These are phyloP conservation scores for Luffa aegyptiaca DNA, from an alignment of 306 rosid species.

Conservation along the genomic window DNA sequence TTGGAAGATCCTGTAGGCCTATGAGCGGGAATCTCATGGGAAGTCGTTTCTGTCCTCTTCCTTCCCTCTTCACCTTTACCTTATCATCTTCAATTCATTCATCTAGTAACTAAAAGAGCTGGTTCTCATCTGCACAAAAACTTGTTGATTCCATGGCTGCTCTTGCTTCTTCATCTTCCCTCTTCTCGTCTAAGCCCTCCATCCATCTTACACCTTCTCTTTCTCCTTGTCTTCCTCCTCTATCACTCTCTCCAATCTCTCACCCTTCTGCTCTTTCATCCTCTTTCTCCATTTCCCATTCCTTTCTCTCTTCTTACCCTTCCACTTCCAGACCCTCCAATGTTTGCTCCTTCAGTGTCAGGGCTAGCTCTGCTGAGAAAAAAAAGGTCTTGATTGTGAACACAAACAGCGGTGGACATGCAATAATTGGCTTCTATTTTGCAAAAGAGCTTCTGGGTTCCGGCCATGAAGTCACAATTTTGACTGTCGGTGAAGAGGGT, in stretches of 20 bases:
- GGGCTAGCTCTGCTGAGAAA: slow-evolving; percentile 44
- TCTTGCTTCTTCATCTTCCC: slow-evolving; percentile 48
- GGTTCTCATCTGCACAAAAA: no score
- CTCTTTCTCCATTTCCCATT: slow-evolving; percentile 39
- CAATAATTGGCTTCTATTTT: slow-evolving; percentile 79
- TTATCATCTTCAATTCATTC: no score
- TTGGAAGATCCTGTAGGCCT: slow-evolving; percentile 64
- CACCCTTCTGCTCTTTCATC: slow-evolving; percentile 24
- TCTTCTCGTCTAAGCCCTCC: slow-evolving; percentile 41
- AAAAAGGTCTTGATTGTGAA: slow-evolving; percentile 74
- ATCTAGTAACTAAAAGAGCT: no score
- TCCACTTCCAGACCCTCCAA: slow-evolving; percentile 25
- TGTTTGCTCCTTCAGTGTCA: slow-evolving; percentile 27
- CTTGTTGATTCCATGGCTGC: slow-evolving; percentile 56
- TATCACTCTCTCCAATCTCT: slow-evolving; percentile 47
- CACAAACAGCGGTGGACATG: slow-evolving; percentile 83
- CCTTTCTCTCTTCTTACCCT: slow-evolving; percentile 18
- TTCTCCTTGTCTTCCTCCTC: slow-evolving; percentile 27
- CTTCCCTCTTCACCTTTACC: slow-evolving; percentile 19
- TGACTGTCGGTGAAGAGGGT: slow-evolving; percentile 79
- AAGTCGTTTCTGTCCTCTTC: slow-evolving; percentile 59
- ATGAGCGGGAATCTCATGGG: slow-evolving; percentile 59
- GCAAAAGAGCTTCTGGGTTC: slow-evolving; percentile 76
- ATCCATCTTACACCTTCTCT: slow-evolving; percentile 28
- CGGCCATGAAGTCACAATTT: slow-evolving; percentile 62